These are phyloP conservation scores for Epicoccum sorghinum DNA, from an alignment of 2,329 filamentous ascomycete species.

Conservation along the genomic window DNA sequence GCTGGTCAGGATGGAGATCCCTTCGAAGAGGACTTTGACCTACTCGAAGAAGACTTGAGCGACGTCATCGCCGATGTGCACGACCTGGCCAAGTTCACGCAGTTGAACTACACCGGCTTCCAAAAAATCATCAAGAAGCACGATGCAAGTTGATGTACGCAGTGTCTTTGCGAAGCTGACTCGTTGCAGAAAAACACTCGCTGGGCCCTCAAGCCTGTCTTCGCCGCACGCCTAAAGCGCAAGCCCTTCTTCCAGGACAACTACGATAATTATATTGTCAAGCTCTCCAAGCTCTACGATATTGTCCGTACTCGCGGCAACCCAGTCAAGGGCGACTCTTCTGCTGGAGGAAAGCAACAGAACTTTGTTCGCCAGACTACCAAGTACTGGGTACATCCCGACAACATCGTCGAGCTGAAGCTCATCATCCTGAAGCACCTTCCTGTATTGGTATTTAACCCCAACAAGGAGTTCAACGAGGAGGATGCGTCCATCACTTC, in stretches of 20 bases:
- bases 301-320: conserved; percentile 91
- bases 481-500: conserved; percentile 95
- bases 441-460: conserved; percentile 95
- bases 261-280: conserved; percentile 93
- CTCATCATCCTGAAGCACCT: conserved; percentile 97
- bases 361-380: conserved; percentile 97
- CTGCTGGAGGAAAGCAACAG: conserved; percentile 89
- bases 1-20: conserved; percentile 53
- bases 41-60: conserved; percentile 92
- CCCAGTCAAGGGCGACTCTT: conserved; percentile 87
- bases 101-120: conserved; percentile 98
- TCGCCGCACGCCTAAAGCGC: conserved; percentile 89
- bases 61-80: conserved; percentile 99
- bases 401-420: conserved; percentile 98
- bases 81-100: conserved; percentile 96
- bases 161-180: conserved; percentile 22
- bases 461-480: conserved; percentile 92
- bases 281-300: conserved; percentile 94
- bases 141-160: conserved; percentile 67
- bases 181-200: conserved; percentile 80
- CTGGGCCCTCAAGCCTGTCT: conserved; percentile 94
- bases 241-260: conserved; percentile 99
- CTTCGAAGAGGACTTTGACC: conserved; percentile 89
- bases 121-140: conserved; percentile 99
- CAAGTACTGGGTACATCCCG: conserved; percentile 99